A percentile compares a stretch with the other conserved stretches of the same genome.
These are phyloP conservation scores for Candida ficus DNA, from an alignment of 805 yeast species.

Conservation along the genomic window DNA sequence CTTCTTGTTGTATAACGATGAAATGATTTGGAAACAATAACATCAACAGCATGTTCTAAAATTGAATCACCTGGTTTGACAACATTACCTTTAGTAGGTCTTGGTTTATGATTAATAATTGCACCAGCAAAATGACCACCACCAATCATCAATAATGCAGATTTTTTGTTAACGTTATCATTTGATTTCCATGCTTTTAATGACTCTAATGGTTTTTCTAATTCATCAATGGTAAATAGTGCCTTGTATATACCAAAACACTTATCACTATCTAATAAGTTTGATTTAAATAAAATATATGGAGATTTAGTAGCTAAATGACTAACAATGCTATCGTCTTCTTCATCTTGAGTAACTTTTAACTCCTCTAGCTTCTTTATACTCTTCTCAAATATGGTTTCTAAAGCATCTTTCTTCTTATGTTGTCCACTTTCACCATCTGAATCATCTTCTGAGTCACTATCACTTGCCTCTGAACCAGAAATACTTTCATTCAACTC, in stretches of 20 bases:
- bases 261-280: constrained; percentile 36
- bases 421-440: constrained; percentile 22
- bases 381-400: constrained; percentile 20
- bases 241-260: constrained; percentile 68
- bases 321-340: constrained; percentile 34
- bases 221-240: constrained; percentile 40
- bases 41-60: constrained; percentile 57
- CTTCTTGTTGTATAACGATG: constrained; percentile 95
- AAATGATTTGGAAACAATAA: constrained; percentile 76
- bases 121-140: constrained; percentile 99
- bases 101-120: constrained; percentile 67
- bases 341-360: constrained; percentile 11
- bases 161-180: constrained; percentile 30
- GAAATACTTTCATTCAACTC: constrained; percentile 54
- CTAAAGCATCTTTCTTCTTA: constrained; percentile 14
- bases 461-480: constrained; percentile 42
- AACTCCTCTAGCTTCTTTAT: constrained; percentile 17
- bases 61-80: constrained; percentile 42
- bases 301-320: constrained; percentile 70
- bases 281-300: constrained; percentile 50
- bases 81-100: constrained; percentile 50
- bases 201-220: constrained; percentile 44
- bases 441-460: constrained; percentile 22
- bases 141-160: constrained; percentile 89
- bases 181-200: constrained; percentile 34